Percentiles rank a stretch among this genome's conserved stretches.
Conservation (phyloP, 306 rosid species). For the Biancaea sappan region DNA sequence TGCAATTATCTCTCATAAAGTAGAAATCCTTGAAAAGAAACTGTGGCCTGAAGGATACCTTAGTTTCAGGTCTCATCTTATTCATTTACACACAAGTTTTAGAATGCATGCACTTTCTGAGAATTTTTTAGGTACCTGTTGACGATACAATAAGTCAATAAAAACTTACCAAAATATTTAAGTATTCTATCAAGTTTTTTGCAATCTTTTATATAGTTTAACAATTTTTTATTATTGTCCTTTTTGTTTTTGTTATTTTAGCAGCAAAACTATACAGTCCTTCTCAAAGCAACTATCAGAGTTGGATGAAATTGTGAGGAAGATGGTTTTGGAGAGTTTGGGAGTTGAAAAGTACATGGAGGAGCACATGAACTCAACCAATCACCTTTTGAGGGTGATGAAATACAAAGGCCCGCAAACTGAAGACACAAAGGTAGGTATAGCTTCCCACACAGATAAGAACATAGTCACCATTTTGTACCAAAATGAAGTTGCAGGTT, state of each 20-base stretch:
- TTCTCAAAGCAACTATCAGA: slow-evolving; percentile 54
- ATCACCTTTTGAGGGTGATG: slow-evolving; percentile 66
- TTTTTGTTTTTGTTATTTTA: background rate
- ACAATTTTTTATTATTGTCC: background rate
- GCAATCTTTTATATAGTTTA: background rate
- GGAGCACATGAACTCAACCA: slow-evolving; percentile 68
- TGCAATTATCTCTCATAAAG: slow-evolving; percentile 41
- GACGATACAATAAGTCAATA: too few relatives aligned
- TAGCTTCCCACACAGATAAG: slow-evolving; percentile 66
- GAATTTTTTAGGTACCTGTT: too few relatives aligned
- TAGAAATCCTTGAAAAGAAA: slow-evolving; percentile 41
- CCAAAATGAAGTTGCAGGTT: slow-evolving; percentile 67
- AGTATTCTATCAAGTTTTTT: too few relatives aligned
- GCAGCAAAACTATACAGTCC: slow-evolving; percentile 56
- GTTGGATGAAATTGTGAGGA: slow-evolving; percentile 64
- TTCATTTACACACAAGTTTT: too few relatives aligned
- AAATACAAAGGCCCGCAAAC: slow-evolving; percentile 70
- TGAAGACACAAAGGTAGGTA: slow-evolving; percentile 51
- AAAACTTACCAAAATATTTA: too few relatives aligned
- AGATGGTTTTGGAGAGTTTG: slow-evolving; percentile 73
- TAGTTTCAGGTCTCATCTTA: slow-evolving; percentile 48
- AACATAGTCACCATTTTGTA: slow-evolving; percentile 62
- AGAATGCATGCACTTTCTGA: too few relatives aligned
- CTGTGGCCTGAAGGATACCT: slow-evolving; percentile 71
- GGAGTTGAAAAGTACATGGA: slow-evolving; percentile 68